These are phyloP conservation scores for Cladophialophora bantiana DNA, from an alignment of 2,329 filamentous ascomycete species.

Conservation along the genomic window DNA sequence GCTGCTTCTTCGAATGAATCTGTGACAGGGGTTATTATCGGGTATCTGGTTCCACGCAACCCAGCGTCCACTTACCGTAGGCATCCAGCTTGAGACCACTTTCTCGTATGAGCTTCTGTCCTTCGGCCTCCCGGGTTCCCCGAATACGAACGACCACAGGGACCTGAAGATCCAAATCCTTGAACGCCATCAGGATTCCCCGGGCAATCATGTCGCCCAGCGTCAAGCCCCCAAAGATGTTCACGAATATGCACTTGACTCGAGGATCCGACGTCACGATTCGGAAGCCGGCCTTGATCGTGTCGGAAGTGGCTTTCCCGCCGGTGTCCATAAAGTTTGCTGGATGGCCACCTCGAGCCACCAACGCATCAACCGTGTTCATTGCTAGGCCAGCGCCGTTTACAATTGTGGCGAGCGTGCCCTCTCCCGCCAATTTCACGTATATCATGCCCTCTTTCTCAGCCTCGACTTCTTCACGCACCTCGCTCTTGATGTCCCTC, in stretches of 20 bases:
- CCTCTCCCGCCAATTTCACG: constrained; percentile 64
- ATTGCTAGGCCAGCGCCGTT: constrained; percentile 90
- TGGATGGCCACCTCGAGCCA: constrained; percentile 69
- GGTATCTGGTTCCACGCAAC: neutral
- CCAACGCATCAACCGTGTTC: constrained; percentile 85
- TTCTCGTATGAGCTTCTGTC: constrained; percentile 72
- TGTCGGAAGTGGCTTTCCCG: constrained; percentile 83
- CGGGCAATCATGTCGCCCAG: constrained; percentile 82
- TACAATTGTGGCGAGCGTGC: constrained; percentile 76
- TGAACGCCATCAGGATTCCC: constrained; percentile 75
- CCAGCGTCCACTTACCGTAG: constrained; percentile 65
- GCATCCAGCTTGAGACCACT: constrained; percentile 73
- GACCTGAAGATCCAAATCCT: constrained; percentile 69
- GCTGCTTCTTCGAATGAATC: constrained; percentile 67
- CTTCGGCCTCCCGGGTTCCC: constrained; percentile 75
- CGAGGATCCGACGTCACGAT: constrained; percentile 74
- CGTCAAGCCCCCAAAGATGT: constrained; percentile 74
- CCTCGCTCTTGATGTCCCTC: constrained; percentile 60
- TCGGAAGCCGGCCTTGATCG: constrained; percentile 77
- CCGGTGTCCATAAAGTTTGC: constrained; percentile 91
- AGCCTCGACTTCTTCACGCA: constrained; percentile 66
- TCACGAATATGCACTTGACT: constrained; percentile 75
- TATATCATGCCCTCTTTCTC: constrained; percentile 80
- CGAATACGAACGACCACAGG: constrained; percentile 79
- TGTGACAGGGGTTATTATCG: constrained; percentile 22